Conservation (phyloP, 2,329 filamentous ascomycete genomes). For the Ilyonectria robusta region DNA sequence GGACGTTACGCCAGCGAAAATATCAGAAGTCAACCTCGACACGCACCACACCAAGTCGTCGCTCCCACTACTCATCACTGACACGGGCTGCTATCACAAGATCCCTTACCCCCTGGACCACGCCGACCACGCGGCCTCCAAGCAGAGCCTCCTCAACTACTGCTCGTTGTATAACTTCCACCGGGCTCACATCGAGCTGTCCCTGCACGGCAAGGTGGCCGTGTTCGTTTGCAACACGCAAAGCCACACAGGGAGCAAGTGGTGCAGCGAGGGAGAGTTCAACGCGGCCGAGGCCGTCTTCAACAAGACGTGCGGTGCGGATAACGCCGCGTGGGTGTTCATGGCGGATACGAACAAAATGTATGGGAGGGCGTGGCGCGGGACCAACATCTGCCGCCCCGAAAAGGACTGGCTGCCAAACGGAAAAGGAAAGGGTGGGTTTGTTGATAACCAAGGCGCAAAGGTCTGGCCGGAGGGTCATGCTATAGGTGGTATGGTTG, state of each 20-base stretch:
- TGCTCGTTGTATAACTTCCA: constrained; percentile 17
- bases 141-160: constrained; percentile 27
- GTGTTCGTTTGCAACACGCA: constrained; percentile 24
- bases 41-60: constrained; percentile 2
- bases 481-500: no score
- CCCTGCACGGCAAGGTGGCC: constrained; percentile 25
- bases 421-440: no score
- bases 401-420: not conserved
- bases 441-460: no score
- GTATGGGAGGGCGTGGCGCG: constrained; percentile 25
- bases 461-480: no score
- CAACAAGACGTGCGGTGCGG: constrained; percentile 26
- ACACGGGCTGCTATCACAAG: constrained; percentile 16
- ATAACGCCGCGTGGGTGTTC: constrained; percentile 1
- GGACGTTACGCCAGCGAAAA: not conserved
- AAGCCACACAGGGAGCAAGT: no score
- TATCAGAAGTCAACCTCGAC: constrained; percentile 1
- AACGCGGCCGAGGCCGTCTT: constrained; percentile 23
- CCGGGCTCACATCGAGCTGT: constrained; percentile 21
- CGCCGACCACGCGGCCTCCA: constrained; percentile 26
- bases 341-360: constrained; percentile 11
- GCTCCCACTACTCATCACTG: not conserved
- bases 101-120: constrained; percentile 20
- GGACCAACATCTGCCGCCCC: constrained; percentile 2
- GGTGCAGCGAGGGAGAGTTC: constrained; percentile 29